Percentiles rank a stretch among this genome's conserved stretches.
These are phyloP conservation scores for Verbena officinalis DNA, from an alignment of 257 asterid species.

Conservation along the genomic window DNA sequence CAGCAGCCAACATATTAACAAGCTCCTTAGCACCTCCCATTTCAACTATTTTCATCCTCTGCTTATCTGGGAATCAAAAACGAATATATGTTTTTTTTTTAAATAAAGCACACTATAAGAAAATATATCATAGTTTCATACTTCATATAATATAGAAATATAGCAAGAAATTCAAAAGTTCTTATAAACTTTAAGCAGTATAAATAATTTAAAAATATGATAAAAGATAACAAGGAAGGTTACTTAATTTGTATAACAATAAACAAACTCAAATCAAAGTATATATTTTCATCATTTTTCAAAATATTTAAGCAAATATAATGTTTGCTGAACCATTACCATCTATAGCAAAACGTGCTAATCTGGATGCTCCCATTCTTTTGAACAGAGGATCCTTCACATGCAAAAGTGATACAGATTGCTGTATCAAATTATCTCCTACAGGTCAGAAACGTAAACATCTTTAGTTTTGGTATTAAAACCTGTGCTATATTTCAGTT, in stretches of 20 bases:
- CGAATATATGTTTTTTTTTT: no score
- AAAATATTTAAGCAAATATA: neutral
- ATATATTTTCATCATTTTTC: no score
- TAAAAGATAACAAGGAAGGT: no score
- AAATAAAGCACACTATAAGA: no score
- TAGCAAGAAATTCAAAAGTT: no score
- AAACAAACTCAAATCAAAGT: no score
- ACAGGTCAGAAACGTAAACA: constrained; percentile 29
- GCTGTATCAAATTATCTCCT: constrained; percentile 91
- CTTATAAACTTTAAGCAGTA: no score
- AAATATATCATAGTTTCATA: no score
- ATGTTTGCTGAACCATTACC: constrained; percentile 50
- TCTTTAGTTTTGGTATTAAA: constrained; percentile 19
- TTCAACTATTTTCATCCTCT: constrained; percentile 90
- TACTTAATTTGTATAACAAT: no score
- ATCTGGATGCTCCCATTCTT: constrained; percentile 98
- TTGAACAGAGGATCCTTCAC: constrained; percentile 96
- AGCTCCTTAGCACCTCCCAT: constrained; percentile 85
- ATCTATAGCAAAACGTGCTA: constrained; percentile 88
- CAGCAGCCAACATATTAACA: constrained; percentile 71
- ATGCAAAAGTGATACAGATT: constrained; percentile 79
- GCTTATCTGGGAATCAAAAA: constrained; percentile 53
- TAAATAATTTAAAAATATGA: no score
- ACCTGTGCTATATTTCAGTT: neutral
- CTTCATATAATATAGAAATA: no score